Evolutionary conservation across 768 basidiomycete species (phyloP), one percentile per base, ranked within the genome.

Genomic region (Suillus ampliporus): DNA sequence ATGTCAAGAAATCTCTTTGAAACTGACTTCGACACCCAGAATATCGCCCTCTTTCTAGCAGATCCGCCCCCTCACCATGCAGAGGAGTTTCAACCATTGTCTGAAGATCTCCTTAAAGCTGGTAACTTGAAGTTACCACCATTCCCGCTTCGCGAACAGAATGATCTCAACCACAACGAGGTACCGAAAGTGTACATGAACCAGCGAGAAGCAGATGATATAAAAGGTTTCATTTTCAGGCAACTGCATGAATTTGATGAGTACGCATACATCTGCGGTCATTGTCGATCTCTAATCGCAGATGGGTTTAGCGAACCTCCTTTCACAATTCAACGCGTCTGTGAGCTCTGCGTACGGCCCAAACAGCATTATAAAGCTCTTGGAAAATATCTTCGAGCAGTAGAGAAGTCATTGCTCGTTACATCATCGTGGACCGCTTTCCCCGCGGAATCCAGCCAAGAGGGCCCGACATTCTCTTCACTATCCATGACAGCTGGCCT

Each of bases 271-370:
- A n/a, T 40, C 23, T 57, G 31, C 46, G 34, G 38, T 48, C 54
- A 23, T 5, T 52, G 44, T 60, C 47, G 19, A 26, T 57, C 52
- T 61, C 57, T 35, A 67, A 59, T 69, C 34, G 23, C 6, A 53
- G 40, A 58, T 57, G 43, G 23, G 14, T 47, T 48, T 59, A 79
- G 87, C 19, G 83, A 83, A 57, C 83, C 91, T 0, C 94, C 94
- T 2, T 97, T 96, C 74, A 95, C 94, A 10, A 90, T 96, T 60
- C 95, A 97, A 75, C 88, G 94, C 48, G 79, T 95, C 14, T 92
- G 91, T 72, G 94, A 96, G 71, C 86, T 97, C 28, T 87, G 89
- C 66, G 67, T 90, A 14, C 75, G 83, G 46, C 93, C 94, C 5
- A 82, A 80, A 65, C 79, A 83, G 51, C 84, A 93, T 67, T 95